These are phyloP conservation scores for Mortierella antarctica DNA, from an alignment of 192 early-diverging fungal species.

Conservation along the genomic window DNA sequence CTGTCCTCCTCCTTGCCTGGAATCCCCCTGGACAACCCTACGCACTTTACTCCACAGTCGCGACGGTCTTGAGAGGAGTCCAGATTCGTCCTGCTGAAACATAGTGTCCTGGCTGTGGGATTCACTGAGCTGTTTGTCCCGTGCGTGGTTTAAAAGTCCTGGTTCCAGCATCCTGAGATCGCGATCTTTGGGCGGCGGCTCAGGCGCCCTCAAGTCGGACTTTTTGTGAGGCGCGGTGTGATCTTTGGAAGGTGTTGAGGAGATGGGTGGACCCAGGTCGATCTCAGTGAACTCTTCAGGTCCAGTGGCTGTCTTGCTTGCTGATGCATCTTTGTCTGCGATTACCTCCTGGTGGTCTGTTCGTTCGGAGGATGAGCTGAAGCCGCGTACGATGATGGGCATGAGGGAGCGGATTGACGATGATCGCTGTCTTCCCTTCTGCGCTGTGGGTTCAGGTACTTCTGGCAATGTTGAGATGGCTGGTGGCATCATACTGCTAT, in stretches of 20 bases:
- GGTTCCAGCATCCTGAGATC: too few species aligned
- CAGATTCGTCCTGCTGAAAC: background rate
- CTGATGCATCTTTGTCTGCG: background rate
- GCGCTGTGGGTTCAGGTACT: background rate
- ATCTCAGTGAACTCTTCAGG: conserved; percentile 1
- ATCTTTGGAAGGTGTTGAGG: too few species aligned
- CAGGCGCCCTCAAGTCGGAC: too few species aligned
- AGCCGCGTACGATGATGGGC: conserved; percentile 30
- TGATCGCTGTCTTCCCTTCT: background rate
- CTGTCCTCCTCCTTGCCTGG: background rate
- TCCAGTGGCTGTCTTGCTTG: background rate
- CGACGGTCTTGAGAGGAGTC: conserved; percentile 6
- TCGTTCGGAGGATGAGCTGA: conserved; percentile 9
- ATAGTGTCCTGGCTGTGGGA: background rate
- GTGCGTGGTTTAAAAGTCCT: background rate
- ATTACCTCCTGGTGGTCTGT: background rate
- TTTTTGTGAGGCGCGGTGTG: too few species aligned
- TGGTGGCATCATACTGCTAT: too few species aligned
- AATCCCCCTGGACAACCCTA: conserved; percentile 29
- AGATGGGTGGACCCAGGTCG: background rate
- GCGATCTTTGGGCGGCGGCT: too few species aligned
- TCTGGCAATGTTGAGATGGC: too few species aligned
- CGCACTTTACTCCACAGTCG: conserved; percentile 34
- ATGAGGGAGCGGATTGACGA: background rate
- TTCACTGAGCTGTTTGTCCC: background rate